Evolutionary conservation across 2,329 filamentous ascomycete species (phyloP).

Genomic region (Venturia asperata): DNA sequence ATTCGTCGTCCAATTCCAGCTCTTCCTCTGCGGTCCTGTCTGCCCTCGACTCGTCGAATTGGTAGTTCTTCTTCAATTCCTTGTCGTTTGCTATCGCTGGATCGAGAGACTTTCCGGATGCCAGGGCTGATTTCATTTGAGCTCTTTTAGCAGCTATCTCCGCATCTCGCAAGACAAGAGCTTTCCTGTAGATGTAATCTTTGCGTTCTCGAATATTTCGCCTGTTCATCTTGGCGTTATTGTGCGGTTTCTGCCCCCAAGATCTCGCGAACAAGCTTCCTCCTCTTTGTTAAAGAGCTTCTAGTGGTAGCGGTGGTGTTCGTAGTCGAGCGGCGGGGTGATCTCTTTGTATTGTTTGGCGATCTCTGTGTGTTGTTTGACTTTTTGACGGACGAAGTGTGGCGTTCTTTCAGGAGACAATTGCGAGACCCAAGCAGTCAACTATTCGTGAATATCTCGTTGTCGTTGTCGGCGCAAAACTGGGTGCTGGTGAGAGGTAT

Average conservation of each 20-base stretch:
- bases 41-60: conserved; percentile 78
- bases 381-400: too few relatives aligned
- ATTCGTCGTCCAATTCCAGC: conserved; percentile 79
- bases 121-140: conserved; percentile 76
- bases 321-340: too few relatives aligned
- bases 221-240: conserved; percentile 29
- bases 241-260: background rate
- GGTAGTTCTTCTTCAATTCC: conserved; percentile 74
- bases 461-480: too few relatives aligned
- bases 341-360: too few relatives aligned
- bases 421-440: too few relatives aligned
- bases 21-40: conserved; percentile 62
- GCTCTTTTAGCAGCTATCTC: conserved; percentile 89
- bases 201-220: conserved; percentile 71
- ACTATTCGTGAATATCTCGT: too few relatives aligned
- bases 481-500: too few relatives aligned
- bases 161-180: conserved; percentile 79
- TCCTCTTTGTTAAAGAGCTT: background rate
- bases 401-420: too few relatives aligned
- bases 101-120: conserved; percentile 80
- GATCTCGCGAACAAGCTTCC: background rate
- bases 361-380: too few relatives aligned
- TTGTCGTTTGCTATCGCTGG: conserved; percentile 81
- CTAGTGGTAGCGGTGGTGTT: background rate
- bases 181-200: conserved; percentile 79